A percentile compares a stretch with the other conserved stretches of the same genome.
phyloP scores from a whole-genome alignment of 768 basidiomycete species.

The Auriscalpium orientale region DNA sequence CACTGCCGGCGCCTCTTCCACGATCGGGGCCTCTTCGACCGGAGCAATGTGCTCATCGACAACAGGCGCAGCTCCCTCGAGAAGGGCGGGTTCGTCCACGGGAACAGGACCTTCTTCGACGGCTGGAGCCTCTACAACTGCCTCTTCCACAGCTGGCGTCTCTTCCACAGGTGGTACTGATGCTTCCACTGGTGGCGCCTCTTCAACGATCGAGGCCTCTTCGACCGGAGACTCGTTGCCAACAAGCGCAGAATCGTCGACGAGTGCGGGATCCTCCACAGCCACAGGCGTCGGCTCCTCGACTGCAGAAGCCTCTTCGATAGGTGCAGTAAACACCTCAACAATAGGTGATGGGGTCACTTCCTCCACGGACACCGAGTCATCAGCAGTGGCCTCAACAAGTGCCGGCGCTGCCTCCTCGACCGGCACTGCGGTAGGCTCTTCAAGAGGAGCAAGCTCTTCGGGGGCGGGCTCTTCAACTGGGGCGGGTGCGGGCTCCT shows the following conservation, averaged over 20 bases:
- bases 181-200: not conserved
- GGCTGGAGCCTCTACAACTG: not conserved
- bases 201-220: not conserved
- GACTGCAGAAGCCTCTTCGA: not conserved
- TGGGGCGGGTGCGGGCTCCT: not conserved
- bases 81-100: constrained; percentile 7
- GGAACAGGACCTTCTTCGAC: constrained; percentile 3
- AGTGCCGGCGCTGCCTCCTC: not conserved
- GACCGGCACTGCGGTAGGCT: not conserved
- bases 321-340: not conserved
- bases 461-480: not conserved
- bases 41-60: no score
- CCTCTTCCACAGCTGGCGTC: not conserved
- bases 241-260: not conserved
- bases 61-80: not conserved
- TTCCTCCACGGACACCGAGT: not conserved
- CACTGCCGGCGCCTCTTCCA: not conserved
- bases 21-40: no score
- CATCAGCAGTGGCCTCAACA: not conserved
- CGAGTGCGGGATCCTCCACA: constrained; percentile 7
- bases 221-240: not conserved
- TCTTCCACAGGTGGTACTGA: not conserved
- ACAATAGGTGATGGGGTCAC: not conserved
- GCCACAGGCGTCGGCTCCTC: constrained; percentile 6
- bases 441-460: not conserved